These are phyloP conservation scores for Chytridium lagenaria DNA, from an alignment of 371 early-diverging fungal genomes.

Conservation along the genomic window DNA sequence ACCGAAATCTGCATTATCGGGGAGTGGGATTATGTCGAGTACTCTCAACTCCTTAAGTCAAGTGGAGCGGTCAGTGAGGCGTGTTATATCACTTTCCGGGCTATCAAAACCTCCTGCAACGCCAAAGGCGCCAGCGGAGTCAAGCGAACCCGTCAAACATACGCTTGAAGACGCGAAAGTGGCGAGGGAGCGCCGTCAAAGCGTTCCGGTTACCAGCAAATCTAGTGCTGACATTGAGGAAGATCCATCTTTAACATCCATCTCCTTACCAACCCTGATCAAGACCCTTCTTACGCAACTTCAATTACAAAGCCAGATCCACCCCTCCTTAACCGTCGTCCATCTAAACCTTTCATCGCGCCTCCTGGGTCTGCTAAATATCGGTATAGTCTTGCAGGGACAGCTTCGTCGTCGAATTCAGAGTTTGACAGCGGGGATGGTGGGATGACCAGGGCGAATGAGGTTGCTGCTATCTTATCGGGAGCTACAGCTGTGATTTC, in stretches of 20 bases:
- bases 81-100: not conserved
- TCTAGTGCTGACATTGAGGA: not conserved
- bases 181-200: not conserved
- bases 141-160: not conserved
- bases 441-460: not conserved
- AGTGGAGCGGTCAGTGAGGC: not conserved
- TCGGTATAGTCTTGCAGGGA: not conserved
- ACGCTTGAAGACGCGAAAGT: not conserved
- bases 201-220: not conserved
- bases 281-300: not conserved
- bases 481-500: not conserved
- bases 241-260: not conserved
- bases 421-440: conserved; percentile 4
- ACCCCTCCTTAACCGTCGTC: not conserved
- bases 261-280: not conserved
- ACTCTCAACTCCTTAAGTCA: conserved; percentile 10
- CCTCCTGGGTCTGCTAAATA: not conserved
- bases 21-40: not conserved
- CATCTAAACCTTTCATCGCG: not conserved
- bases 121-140: not conserved
- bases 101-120: not conserved
- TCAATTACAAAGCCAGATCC: not conserved
- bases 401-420: not conserved
- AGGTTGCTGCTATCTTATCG: conserved; percentile 13
- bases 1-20: not conserved